Evolutionary conservation across 2,329 filamentous ascomycete genomes (phyloP).

Genomic region (Cercospora nicotianae): DNA sequence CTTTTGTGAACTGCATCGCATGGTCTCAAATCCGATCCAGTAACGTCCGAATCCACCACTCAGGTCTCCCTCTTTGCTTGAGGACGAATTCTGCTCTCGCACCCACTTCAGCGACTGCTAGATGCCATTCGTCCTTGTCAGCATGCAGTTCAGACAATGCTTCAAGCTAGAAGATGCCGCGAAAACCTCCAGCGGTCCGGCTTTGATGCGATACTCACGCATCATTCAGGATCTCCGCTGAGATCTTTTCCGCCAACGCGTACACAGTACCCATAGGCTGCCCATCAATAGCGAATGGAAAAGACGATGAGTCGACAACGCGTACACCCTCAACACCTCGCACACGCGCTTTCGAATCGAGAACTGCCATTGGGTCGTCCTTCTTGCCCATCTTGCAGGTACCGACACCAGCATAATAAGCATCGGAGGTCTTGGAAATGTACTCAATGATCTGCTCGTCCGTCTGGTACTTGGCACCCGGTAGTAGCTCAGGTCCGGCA

Average conservation of each 20-base stretch:
- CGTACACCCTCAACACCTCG: slow-evolving; percentile 27
- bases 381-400: slow-evolving; percentile 28
- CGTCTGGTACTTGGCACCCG: slow-evolving; percentile 3
- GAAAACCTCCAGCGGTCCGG: background rate
- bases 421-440: slow-evolving; percentile 15
- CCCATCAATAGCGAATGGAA: slow-evolving; percentile 26
- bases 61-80: background rate
- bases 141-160: background rate
- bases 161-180: background rate
- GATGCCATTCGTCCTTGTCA: background rate
- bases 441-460: slow-evolving; percentile 25
- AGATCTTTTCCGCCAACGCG: slow-evolving; percentile 15
- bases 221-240: slow-evolving; percentile 26
- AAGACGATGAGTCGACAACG: slow-evolving; percentile 30
- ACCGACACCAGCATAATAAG: slow-evolving; percentile 22
- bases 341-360: slow-evolving; percentile 27
- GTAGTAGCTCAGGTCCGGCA: slow-evolving; percentile 19
- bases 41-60: background rate
- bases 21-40: background rate
- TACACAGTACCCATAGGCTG: slow-evolving; percentile 30
- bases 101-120: background rate
- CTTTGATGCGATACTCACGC: background rate
- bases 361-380: slow-evolving; percentile 27
- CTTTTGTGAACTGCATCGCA: no score
- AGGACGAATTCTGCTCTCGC: background rate